phyloP scores from a whole-genome alignment of 139 green algal genomes.

The Chlorella sorokiniana region DNA sequence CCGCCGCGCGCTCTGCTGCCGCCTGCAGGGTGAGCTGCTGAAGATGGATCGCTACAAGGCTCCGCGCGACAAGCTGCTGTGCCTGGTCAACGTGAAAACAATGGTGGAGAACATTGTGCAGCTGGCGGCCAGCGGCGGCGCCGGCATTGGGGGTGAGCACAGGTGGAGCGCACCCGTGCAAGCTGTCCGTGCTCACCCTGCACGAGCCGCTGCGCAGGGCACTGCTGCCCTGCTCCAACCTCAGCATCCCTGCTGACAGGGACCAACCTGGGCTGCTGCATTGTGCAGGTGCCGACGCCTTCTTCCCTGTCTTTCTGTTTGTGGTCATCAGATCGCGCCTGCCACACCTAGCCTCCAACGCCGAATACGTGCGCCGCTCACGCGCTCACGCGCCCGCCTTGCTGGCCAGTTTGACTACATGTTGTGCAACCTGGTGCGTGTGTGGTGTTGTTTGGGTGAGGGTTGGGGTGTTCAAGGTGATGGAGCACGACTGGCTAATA shows the following conservation, averaged over 20 bases:
- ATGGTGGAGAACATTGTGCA: constrained; percentile 42
- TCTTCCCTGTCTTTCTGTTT: constrained; percentile 94
- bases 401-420: constrained; percentile 52
- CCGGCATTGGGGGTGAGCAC: constrained; percentile 26
- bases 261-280: not conserved
- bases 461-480: not conserved
- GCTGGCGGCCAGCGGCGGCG: constrained; percentile 24
- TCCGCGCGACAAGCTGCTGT: constrained; percentile 96
- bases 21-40: constrained; percentile 83
- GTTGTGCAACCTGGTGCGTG: constrained; percentile 45
- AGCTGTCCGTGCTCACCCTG: too few species aligned
- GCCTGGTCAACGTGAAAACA: constrained; percentile 84
- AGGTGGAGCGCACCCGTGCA: too few species aligned
- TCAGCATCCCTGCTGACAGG: not conserved
- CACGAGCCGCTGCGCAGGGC: not conserved
- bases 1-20: not conserved
- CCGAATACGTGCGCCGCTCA: constrained; percentile 83
- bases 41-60: constrained; percentile 92
- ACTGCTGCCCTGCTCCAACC: not conserved
- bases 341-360: constrained; percentile 68
- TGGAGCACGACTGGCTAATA: too few species aligned
- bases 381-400: constrained; percentile 55
- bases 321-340: constrained; percentile 80
- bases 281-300: constrained; percentile 90
- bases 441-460: not conserved